Evolutionary conservation across 2,329 filamentous ascomycete genomes (phyloP).

Genomic region (Hirsutella thompsonii): DNA sequence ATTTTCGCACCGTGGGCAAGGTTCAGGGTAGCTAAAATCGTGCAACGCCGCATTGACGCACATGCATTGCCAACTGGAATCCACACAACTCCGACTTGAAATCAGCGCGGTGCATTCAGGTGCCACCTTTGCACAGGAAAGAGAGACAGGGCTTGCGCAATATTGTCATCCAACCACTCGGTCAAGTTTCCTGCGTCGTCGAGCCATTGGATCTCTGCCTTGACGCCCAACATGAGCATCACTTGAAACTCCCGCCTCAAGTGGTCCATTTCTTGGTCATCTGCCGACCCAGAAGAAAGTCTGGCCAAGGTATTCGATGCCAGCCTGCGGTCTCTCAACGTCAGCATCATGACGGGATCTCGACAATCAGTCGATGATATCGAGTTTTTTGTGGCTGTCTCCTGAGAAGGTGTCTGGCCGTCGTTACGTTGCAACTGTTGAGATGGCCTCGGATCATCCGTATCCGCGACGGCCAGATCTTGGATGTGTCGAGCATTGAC

Average conservation of each 20-base stretch:
- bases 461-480: neutral
- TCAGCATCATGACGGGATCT: slow-evolving; percentile 27
- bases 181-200: slow-evolving; percentile 40
- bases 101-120: no score
- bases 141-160: slow-evolving; percentile 11
- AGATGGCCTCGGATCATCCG: neutral
- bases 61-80: no score
- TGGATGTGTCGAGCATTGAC: slow-evolving; percentile 31
- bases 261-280: slow-evolving; percentile 19
- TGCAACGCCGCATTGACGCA: no score
- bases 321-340: slow-evolving; percentile 41
- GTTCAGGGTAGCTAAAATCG: neutral
- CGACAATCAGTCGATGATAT: slow-evolving; percentile 14
- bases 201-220: slow-evolving; percentile 65
- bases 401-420: slow-evolving; percentile 3
- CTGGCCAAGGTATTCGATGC: slow-evolving; percentile 40
- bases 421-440: neutral
- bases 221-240: slow-evolving; percentile 63
- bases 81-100: no score
- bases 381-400: slow-evolving; percentile 2
- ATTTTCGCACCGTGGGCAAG: neutral
- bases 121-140: neutral
- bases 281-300: slow-evolving; percentile 14
- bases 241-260: slow-evolving; percentile 48
- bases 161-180: slow-evolving; percentile 33